Base-by-base conservation (phyloP, 768 basidiomycete species). In the Cystobasidium onofrii region DNA sequence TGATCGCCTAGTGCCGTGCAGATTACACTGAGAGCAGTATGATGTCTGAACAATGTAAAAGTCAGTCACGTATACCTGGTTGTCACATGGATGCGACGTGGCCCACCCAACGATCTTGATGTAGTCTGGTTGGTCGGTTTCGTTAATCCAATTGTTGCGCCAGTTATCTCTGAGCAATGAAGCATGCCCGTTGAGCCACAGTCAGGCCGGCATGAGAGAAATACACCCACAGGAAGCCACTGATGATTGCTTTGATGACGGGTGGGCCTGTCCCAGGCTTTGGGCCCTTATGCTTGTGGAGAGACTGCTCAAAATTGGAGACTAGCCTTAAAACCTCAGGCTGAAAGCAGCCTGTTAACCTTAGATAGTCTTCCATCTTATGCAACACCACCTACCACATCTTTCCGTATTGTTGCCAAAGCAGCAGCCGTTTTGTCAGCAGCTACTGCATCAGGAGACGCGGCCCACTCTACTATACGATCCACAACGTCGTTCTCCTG, bases 111-210 rank as follows among this genome's bases (percentile, higher is more conserved):
- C 57, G 31, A 60, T 60, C 33, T 60, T 60, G 27, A 60, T 60
- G 23, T 60, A 60, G 20, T 60, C 57, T 6, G 57, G 57, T 20
- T 34, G 57, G 23, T 60, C 57, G 57, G 57, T 60, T 34, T 60
- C 57, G 15, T 60, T 60, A 27, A 60, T 60, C 57, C 57, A 60
- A 60, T 60, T 60, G 27, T 60, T 60, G 6, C 57, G 57, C 57
- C 57, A 60, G 20, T 60, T 60, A 13, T 60, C 57, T 15, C 57
- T 60, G 33, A 6, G 12, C 4, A 60, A 12, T 4, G 57, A 13
- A 13, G 29, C 25, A 13, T 6, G 9, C 4, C 20, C 6, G 57
- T 12, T 60, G 4, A 29, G 15, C 57, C 2, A 6, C 6, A 13
- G 25, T 15, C 2, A 27, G 10, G 27, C 4, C 10, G 57, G 2